Percentiles rank a stretch among this genome's conserved stretches.
These are phyloP conservation scores for Didymosphaeria variabile DNA, from an alignment of 2,329 filamentous ascomycete genomes.

Conservation along the genomic window DNA sequence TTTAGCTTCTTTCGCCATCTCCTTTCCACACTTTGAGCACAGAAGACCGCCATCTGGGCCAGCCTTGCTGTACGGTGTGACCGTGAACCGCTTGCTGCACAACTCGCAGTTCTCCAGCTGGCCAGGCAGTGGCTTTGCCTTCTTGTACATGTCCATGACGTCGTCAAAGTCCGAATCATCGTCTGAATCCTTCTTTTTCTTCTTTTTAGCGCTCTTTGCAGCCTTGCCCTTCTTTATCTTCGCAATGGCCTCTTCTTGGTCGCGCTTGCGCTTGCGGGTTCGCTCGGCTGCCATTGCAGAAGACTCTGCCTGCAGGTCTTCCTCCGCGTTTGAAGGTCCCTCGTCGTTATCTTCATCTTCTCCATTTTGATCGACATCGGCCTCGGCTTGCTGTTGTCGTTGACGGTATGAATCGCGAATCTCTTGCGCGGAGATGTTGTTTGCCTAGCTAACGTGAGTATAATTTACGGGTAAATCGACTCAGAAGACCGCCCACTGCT, in stretches of 20 bases:
- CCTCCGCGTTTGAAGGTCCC: constrained; percentile 45
- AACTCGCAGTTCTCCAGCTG: constrained; percentile 89
- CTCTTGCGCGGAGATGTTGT: constrained; percentile 75
- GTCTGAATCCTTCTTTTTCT: constrained; percentile 50
- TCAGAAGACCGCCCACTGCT: constrained; percentile 57
- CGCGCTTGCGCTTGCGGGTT: constrained; percentile 65
- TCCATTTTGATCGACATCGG: constrained; percentile 43
- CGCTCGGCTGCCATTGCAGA: constrained; percentile 55
- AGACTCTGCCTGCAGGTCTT: constrained; percentile 45
- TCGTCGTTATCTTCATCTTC: constrained; percentile 48
- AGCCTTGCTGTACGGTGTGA: constrained; percentile 86
- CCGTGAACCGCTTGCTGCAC: constrained; percentile 89
- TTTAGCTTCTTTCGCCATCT: constrained; percentile 73
- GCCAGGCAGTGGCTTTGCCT: constrained; percentile 72
- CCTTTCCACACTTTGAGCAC: constrained; percentile 81
- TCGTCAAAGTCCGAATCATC: constrained; percentile 59
- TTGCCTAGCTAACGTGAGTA: constrained; percentile 59
- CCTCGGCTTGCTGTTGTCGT: constrained; percentile 60
- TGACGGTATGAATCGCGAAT: constrained; percentile 68
- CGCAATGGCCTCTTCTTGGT: constrained; percentile 59
- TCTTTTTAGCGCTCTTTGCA: constrained; percentile 54
- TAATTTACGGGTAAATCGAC: not conserved
- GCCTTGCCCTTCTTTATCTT: constrained; percentile 60
- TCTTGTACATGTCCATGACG: constrained; percentile 64
- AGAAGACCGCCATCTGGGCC: constrained; percentile 87